Evolutionary conservation across 352 stramenopile genomes (phyloP), one percentile per base, ranked within the genome.

Genomic region (Plasmopara halstedii): DNA sequence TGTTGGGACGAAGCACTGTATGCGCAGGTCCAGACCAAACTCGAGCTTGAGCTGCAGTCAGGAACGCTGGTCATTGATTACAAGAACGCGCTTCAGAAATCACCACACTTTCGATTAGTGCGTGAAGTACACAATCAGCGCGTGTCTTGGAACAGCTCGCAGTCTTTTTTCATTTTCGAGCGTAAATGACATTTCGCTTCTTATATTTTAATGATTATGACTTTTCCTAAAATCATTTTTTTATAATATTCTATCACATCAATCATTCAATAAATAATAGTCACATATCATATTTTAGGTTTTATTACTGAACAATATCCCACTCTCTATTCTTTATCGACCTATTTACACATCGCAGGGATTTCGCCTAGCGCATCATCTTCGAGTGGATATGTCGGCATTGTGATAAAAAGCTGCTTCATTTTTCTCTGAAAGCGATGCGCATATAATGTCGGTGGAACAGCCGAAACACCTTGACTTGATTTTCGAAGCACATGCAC

Each of bases 341-440:
- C 25, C 25, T 27, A 27, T 27, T 9, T 27, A 9, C 8, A 27
- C 23, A 27, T 8, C 23, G 23, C 46, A 39, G 53, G 32, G 21
- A 52, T 58, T 4, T 64, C 62, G 8, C 47, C 50, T 10, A 51
- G 46, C 7, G 35, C 70, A 14, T 76, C 50, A 22, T 75, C 61
- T 33, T 62, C 62, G 8, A 67, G 62, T 19, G 60, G 47, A 25
- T 63, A 50, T 6, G 49, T 32, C 5, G 56, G 56, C 36, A 63
- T 77, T 7, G 64, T 85, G 46, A 82, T 79, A 32, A 94, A 81
- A 14, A 94, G 65, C 40, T 94, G 79, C 34, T 69, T 62, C 79
- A 94, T 88, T 55, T 91, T 91, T 42, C 78, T 67, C 59, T 91
- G 79, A 44, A 94, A 94, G 4, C 82, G 79, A 11, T 58, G 56